phyloP scores from a whole-genome alignment of 2,329 filamentous ascomycete genomes.

The Microsporum ferrugineum region DNA sequence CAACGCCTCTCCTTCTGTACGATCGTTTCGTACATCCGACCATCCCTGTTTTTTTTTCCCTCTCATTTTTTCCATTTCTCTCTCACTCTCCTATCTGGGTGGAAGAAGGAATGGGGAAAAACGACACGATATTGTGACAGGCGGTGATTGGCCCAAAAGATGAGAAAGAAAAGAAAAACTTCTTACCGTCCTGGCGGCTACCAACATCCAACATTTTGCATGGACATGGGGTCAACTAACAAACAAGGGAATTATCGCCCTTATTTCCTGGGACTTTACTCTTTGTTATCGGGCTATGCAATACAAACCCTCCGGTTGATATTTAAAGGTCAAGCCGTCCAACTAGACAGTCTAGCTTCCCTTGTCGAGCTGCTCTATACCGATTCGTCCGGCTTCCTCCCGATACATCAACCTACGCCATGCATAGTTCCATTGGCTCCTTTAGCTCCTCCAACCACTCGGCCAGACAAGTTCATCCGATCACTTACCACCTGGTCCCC shows the following conservation, averaged over 20 bases:
- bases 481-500: neutral
- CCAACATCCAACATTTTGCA: conserved; percentile 1
- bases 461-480: neutral
- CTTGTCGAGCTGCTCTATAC: neutral
- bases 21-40: neutral
- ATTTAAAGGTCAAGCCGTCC: neutral
- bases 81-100: neutral
- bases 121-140: neutral
- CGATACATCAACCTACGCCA: neutral
- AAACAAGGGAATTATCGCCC: neutral
- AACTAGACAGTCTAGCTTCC: neutral
- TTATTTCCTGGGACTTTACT: neutral
- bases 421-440: neutral
- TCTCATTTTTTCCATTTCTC: neutral
- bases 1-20: conserved; percentile 4
- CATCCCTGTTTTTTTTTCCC: neutral
- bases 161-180: neutral
- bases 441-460: neutral
- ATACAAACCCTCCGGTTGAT: neutral
- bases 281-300: neutral
- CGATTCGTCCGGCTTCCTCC: neutral
- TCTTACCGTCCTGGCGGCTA: neutral
- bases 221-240: neutral
- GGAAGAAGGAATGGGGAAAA: neutral
- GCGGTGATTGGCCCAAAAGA: neutral